Evolutionary conservation across 75 land plant species (phyloP).

Genomic region (Azolla pinnata): DNA sequence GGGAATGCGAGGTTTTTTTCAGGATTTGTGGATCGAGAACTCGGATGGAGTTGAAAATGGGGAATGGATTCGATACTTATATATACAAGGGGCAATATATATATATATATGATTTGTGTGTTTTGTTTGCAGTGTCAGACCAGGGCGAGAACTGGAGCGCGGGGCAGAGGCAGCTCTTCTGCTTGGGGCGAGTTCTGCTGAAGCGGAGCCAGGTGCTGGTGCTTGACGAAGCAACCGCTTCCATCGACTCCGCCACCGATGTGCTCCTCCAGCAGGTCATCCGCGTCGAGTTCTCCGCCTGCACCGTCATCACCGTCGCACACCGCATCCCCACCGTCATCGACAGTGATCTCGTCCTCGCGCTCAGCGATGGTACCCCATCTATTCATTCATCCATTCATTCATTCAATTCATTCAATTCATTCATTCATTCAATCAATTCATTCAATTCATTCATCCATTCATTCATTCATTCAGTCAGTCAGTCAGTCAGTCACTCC

Average conservation of each 20-base stretch:
- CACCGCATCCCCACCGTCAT: constrained; percentile 82
- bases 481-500: background rate
- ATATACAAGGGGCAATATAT: no score
- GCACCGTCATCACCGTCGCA: constrained; percentile 80
- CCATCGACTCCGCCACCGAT: constrained; percentile 77
- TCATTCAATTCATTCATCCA: background rate
- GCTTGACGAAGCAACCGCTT: constrained; percentile 92
- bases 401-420: background rate
- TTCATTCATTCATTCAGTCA: background rate
- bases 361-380: constrained; percentile 56
- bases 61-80: no score
- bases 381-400: background rate
- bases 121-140: constrained; percentile 44
- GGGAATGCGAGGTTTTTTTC: no score
- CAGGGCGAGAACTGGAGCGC: constrained; percentile 93
- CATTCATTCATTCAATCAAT: background rate
- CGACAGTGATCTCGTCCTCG: constrained; percentile 83
- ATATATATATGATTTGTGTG: no score
- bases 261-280: constrained; percentile 57
- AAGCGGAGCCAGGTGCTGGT: constrained; percentile 58
- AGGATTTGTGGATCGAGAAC: no score
- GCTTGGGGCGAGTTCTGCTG: constrained; percentile 74
- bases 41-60: no score
- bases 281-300: constrained; percentile 53
- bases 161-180: constrained; percentile 93